Base-by-base conservation (phyloP, 768 basidiomycete species). In the Auriculariales sp. region DNA sequence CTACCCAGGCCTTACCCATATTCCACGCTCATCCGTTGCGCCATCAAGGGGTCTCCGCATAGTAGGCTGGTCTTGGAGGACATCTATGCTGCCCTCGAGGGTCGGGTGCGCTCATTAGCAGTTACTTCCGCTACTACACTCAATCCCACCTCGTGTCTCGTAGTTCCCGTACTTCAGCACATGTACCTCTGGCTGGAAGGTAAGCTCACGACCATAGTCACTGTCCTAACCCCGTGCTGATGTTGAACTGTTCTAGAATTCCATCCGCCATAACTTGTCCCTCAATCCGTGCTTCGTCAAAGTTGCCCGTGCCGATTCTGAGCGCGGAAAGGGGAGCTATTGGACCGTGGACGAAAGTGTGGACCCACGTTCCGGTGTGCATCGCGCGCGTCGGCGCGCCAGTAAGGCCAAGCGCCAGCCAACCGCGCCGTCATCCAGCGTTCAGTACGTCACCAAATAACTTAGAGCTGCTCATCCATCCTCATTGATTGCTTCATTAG, bases 271-370 rank as follows among this genome's bases (percentile, higher is more conserved):
- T 64, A 91, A 91, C 58, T 74, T 91, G 24, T 91, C 88, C 7
- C 72, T 91, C 53, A 91, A 91, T 56, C 87, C 88, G 47, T 91
- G 86, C 61, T 91, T 91, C 58, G 84, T 89, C 65, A 91, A 91
- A 64, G 83, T 90, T 3, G 81, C 88, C 2, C 83, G 88, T n/a
- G 88, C 88, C 12, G 74, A 90, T 56, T 90, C 88, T 4, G 88
- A 91, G 58, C 80, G 88, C 47, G 88, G 88, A 47, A 91, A 91
- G 59, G 88, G 88, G 19, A 88, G 85, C 0, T 91, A 90, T 59
- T 91, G 88, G 88, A 89, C 86, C 0, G 89, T 91, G 54, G 88
- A 90, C 58, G 86, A 90, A 58, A 83, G 84, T 57, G 85, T 90
- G 35, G 86, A 90, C 58, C 86, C 86, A 46, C 83, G 87, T 32